Evolutionary conservation across 2,329 filamentous ascomycete genomes (phyloP).

Genomic region (Fusarium sulawesiense): DNA sequence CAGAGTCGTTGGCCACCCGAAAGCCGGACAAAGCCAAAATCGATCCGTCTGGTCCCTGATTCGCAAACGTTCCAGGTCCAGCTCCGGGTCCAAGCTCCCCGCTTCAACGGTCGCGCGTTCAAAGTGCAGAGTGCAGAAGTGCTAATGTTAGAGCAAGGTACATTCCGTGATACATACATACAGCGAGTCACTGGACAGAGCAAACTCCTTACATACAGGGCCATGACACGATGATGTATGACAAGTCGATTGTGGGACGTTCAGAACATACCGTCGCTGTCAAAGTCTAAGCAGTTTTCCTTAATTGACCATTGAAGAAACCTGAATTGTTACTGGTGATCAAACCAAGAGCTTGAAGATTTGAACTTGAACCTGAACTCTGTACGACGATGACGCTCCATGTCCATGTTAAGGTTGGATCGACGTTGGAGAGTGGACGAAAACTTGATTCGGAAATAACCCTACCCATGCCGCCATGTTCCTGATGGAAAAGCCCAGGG

Average conservation of each 20-base stretch:
- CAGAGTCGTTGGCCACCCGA: slow-evolving; percentile 26
- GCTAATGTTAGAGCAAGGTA: slow-evolving; percentile 25
- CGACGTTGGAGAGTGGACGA: slow-evolving; percentile 29
- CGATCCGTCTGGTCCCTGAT: slow-evolving; percentile 31
- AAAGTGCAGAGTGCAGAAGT: slow-evolving; percentile 10
- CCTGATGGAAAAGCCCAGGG: slow-evolving; percentile 18
- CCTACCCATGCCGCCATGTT: slow-evolving; percentile 25
- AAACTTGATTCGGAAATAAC: slow-evolving; percentile 42
- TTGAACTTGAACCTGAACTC: slow-evolving; percentile 17
- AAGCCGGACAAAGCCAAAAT: slow-evolving; percentile 37
- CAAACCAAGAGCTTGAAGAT: slow-evolving; percentile 14
- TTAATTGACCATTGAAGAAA: neutral
- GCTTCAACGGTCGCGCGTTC: slow-evolving; percentile 36
- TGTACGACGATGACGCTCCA: slow-evolving; percentile 32
- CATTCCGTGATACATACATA: slow-evolving; percentile 8
- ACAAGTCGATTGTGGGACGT: slow-evolving; percentile 45
- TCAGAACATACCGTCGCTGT: slow-evolving; percentile 1
- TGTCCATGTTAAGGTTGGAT: slow-evolving; percentile 27
- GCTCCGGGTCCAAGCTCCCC: slow-evolving; percentile 28
- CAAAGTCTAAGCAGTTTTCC: slow-evolving; percentile 1
- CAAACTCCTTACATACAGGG: slow-evolving; percentile 22
- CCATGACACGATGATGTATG: slow-evolving; percentile 38
- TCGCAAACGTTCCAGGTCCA: slow-evolving; percentile 15
- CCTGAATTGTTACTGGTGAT: slow-evolving; percentile 11
- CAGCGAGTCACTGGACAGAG: slow-evolving; percentile 19